A percentile compares a stretch with the other conserved stretches of the same genome.
phyloP scores from a whole-genome alignment of 768 basidiomycete genomes.

The Agaricus subrufescens region DNA sequence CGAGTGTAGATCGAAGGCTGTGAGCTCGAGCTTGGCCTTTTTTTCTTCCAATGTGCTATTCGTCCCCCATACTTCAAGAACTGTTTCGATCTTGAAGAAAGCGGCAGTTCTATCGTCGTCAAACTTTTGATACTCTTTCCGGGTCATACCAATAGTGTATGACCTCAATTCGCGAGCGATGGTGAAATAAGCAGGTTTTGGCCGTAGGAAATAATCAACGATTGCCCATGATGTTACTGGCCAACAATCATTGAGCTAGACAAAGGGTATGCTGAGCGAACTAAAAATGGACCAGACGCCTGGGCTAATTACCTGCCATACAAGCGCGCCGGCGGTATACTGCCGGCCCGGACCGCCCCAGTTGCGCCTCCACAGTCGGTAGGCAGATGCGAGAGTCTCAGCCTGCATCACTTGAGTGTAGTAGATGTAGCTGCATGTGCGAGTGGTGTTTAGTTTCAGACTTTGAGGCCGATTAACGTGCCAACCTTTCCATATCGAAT shows the following conservation, averaged over 20 bases:
- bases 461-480: neutral
- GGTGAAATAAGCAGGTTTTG: slow-evolving; percentile 87
- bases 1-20: slow-evolving; percentile 59
- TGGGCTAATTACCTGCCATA: slow-evolving; percentile 75
- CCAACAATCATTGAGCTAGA: slow-evolving; percentile 87
- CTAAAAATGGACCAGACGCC: neutral
- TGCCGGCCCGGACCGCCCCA: slow-evolving; percentile 87
- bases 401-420: slow-evolving; percentile 97
- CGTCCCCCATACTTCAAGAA: slow-evolving; percentile 83
- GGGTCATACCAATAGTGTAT: slow-evolving; percentile 80
- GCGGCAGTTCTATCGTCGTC: slow-evolving; percentile 60
- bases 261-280: neutral
- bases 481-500: slow-evolving; percentile 80
- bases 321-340: slow-evolving; percentile 85
- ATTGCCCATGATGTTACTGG: slow-evolving; percentile 94
- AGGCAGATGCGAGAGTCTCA: slow-evolving; percentile 83
- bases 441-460: neutral
- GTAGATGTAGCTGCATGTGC: slow-evolving; percentile 68
- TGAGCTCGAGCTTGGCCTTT: slow-evolving; percentile 58
- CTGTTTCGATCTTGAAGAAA: slow-evolving; percentile 58
- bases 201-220: slow-evolving; percentile 88
- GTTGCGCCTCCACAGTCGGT: slow-evolving; percentile 86
- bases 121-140: slow-evolving; percentile 65
- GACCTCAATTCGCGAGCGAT: slow-evolving; percentile 81
- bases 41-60: slow-evolving; percentile 67